A percentile compares a stretch with the other conserved stretches of the same genome.
Conservation (phyloP, 139 green algal species). For the Volvox africanus region DNA sequence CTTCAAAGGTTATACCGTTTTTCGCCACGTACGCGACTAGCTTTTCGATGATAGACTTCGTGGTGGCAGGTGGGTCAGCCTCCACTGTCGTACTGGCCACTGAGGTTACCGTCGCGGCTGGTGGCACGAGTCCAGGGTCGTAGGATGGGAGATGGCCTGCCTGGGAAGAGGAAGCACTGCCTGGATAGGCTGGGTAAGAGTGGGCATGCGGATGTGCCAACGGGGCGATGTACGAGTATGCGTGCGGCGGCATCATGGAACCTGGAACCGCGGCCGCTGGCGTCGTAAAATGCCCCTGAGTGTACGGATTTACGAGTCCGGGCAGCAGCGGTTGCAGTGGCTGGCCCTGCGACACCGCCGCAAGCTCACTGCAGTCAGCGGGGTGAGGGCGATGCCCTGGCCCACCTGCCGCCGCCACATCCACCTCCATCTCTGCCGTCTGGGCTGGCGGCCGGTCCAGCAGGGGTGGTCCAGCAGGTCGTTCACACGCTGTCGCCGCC, state of each 20-base stretch:
- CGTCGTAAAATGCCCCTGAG: neutral
- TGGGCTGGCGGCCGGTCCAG: neutral
- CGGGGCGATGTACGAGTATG: neutral
- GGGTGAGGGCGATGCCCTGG: no score
- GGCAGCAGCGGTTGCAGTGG: neutral
- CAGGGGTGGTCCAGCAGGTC: neutral
- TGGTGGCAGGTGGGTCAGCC: neutral
- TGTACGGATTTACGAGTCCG: neutral
- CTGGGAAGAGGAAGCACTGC: neutral
- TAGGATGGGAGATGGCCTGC: neutral
- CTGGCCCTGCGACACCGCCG: neutral
- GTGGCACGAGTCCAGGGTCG: neutral
- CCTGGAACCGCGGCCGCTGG: no score
- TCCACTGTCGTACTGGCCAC: neutral
- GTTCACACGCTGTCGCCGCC: neutral
- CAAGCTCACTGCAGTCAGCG: neutral
- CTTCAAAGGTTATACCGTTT: constrained; percentile 59
- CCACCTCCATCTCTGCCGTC: neutral
- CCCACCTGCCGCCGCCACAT: neutral
- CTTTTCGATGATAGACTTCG: constrained; percentile 55
- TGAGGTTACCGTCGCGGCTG: neutral
- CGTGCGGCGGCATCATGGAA: neutral
- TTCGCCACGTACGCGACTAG: constrained; percentile 50
- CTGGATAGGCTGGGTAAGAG: neutral
- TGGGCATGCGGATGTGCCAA: neutral